phyloP scores from a whole-genome alignment of 2,329 filamentous ascomycete species.

The Phialocephala subalpina region DNA sequence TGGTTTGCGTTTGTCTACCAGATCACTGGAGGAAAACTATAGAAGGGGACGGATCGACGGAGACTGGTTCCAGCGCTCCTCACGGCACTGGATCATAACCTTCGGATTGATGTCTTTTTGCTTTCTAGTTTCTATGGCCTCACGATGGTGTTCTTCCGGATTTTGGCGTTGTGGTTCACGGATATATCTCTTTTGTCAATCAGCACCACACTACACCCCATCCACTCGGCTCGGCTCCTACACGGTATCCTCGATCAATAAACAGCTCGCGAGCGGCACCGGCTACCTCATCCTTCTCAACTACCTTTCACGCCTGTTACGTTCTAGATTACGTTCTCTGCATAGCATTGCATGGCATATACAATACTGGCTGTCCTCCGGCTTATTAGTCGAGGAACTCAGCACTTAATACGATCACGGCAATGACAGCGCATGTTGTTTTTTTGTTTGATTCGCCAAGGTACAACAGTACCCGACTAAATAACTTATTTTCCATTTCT shows the following conservation, averaged over 20 bases:
- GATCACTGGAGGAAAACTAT: slow-evolving; percentile 98
- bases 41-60: slow-evolving; percentile 81
- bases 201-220: slow-evolving; percentile 1
- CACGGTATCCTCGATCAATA: not conserved
- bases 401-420: slow-evolving; percentile 34
- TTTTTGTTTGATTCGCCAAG: slow-evolving; percentile 24
- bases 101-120: slow-evolving; percentile 23
- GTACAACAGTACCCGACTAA: slow-evolving; percentile 5
- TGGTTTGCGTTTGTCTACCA: slow-evolving; percentile 94
- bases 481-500: slow-evolving; percentile 30
- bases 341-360: slow-evolving; percentile 34
- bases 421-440: slow-evolving; percentile 18
- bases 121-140: slow-evolving; percentile 38
- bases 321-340: slow-evolving; percentile 39
- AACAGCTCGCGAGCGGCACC: not conserved
- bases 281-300: not conserved
- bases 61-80: slow-evolving; percentile 60
- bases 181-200: slow-evolving; percentile 15
- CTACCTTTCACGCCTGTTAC: slow-evolving; percentile 37
- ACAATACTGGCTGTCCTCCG: slow-evolving; percentile 23
- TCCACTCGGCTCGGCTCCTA: slow-evolving; percentile 1
- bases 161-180: slow-evolving; percentile 38
- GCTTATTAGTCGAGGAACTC: slow-evolving; percentile 34
- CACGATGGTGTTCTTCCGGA: slow-evolving; percentile 41
- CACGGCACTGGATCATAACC: slow-evolving; percentile 27